These are phyloP conservation scores for Gastrolobium villosum DNA, from an alignment of 306 rosid species.

Conservation along the genomic window DNA sequence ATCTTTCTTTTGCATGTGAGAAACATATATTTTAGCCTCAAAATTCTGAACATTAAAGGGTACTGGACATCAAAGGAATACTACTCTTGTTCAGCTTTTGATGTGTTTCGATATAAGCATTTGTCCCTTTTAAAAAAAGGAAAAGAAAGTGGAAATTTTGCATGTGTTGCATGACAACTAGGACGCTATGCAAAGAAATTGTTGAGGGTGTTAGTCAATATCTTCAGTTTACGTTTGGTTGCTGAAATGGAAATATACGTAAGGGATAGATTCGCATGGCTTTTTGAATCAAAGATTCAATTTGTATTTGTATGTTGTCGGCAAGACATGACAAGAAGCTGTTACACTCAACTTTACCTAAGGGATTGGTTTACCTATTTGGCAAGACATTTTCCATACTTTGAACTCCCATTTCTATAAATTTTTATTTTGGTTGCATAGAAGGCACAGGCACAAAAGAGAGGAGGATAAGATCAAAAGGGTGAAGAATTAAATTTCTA, in stretches of 20 bases:
- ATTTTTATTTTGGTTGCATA: no score
- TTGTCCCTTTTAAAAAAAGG: background rate
- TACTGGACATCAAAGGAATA: background rate
- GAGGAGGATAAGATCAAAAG: background rate
- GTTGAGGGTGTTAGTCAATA: background rate
- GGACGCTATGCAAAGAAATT: background rate
- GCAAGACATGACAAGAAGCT: background rate
- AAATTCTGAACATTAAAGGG: background rate
- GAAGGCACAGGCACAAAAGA: no score
- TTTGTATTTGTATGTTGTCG: background rate
- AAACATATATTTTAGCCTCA: background rate
- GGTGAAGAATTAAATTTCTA: background rate
- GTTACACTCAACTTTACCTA: background rate
- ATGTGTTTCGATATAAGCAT: background rate
- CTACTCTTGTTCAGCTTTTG: background rate
- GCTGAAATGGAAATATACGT: conserved; percentile 10
- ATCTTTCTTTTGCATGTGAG: background rate
- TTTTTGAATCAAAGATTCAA: background rate
- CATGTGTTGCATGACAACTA: background rate
- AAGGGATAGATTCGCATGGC: background rate
- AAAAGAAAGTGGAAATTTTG: background rate
- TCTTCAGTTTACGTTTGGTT: background rate
- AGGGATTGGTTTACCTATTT: background rate
- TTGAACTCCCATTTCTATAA: no score
- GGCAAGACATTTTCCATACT: no score